phyloP scores from a whole-genome alignment of 2,329 filamentous ascomycete genomes.

The Trichophyton rubrum region DNA sequence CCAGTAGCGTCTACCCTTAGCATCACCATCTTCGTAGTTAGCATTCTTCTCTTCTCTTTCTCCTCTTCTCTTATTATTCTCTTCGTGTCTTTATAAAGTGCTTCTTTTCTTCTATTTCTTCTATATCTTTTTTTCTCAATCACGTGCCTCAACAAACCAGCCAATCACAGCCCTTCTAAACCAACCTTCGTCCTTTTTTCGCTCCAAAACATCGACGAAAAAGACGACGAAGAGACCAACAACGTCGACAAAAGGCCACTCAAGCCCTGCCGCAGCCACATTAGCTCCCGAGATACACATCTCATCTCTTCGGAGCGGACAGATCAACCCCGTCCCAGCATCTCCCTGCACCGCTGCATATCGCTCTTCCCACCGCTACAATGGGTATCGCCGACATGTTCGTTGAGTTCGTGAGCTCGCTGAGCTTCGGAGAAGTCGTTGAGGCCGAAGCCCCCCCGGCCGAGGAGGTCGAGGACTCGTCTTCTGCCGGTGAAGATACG shows the following conservation, averaged over 20 bases:
- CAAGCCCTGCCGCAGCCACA: too few relatives aligned
- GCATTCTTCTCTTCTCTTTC: neutral
- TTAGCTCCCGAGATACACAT: neutral
- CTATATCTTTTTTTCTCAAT: neutral
- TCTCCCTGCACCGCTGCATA: neutral
- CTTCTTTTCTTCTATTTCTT: neutral
- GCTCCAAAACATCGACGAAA: neutral
- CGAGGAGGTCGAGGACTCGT: slow-evolving; percentile 32
- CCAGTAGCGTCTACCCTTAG: neutral
- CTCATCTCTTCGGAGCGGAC: neutral
- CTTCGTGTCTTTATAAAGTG: neutral
- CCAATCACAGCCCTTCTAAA: neutral
- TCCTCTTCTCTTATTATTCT: neutral
- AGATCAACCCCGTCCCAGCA: neutral
- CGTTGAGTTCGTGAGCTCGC: slow-evolving; percentile 52
- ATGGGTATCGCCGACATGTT: slow-evolving; percentile 56
- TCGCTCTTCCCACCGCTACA: slow-evolving; percentile 16
- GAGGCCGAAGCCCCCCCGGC: slow-evolving; percentile 48
- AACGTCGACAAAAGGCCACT: neutral
- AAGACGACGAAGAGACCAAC: neutral
- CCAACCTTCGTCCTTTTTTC: neutral
- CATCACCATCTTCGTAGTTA: neutral
- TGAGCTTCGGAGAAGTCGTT: slow-evolving; percentile 45
- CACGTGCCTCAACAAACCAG: neutral
- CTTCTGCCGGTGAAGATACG: slow-evolving; percentile 15